Base-by-base conservation (phyloP, 2,329 filamentous ascomycete genomes). In the Apiospora koreana region DNA sequence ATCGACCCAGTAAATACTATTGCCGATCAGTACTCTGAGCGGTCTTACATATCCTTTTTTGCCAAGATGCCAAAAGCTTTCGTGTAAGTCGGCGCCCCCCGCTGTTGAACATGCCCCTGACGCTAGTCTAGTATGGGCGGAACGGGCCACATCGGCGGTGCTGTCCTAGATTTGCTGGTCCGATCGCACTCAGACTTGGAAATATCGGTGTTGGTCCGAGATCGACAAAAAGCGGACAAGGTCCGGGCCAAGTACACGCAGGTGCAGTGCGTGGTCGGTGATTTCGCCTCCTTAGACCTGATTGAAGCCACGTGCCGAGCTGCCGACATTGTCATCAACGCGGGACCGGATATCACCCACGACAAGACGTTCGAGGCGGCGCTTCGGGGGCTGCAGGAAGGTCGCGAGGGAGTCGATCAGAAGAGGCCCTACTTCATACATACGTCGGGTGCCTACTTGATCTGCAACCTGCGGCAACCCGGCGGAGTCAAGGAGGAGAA, bases 61-160 rank as follows among this genome's bases (percentile, higher is more conserved):
- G 28, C 50, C 50, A 58, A 58, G 28, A 67, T 67, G 65, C 16
- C 45, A 6, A 50, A 50, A 12, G 31, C 50, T n/a, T 67, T 67
- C 28, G 48, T 67, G 65, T 50, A 50, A 25, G 65, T 45, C 45
- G 16, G 28, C 42, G 7, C n/a, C 45, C 45, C 42, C 21, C 43
- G 28, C n/a, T 12, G 43, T 4, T 6, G 41, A 23, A 16, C 18
- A 8, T 21, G 21, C 31, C 14, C 28, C 50, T 58, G 28, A 58
- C 28, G 21, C 50, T 58, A 58, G 16, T 21, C 14, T 45, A 72
- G 71, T 12, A 46, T 81, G 21, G 71, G 71, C 54, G 71, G 31
- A 18, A 75, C 71, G 9, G 73, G 73, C 68, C 73, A 75, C 58
- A 65, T 75, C 14, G 73, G 73, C n/a, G 73, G 73, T 62, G 71